These are phyloP conservation scores for Mortierella sp. DNA, from an alignment of 371 early-diverging fungal genomes.

Conservation along the genomic window DNA sequence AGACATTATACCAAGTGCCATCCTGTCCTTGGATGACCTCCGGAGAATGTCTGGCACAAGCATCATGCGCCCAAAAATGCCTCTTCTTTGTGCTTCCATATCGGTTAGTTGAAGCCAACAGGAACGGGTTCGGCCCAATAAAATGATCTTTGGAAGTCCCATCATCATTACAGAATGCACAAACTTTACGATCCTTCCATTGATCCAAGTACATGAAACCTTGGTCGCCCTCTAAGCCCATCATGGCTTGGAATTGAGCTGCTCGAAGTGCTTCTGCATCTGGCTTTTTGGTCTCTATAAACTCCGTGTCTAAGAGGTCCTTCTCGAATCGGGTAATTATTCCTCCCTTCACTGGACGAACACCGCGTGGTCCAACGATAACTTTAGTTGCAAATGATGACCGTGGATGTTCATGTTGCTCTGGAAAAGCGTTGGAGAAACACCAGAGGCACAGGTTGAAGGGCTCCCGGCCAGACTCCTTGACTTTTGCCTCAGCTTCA, in stretches of 20 bases:
- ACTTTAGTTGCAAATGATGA: slow-evolving; percentile 82
- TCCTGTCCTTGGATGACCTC: slow-evolving; percentile 81
- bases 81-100: slow-evolving; percentile 66
- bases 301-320: slow-evolving; percentile 66
- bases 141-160: slow-evolving; percentile 69
- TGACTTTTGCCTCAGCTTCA: slow-evolving; percentile 73
- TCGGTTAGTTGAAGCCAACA: slow-evolving; percentile 42
- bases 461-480: slow-evolving; percentile 10
- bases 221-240: slow-evolving; percentile 37
- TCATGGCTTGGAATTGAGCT: slow-evolving; percentile 33
- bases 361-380: slow-evolving; percentile 65
- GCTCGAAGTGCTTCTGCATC: background rate
- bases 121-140: slow-evolving; percentile 72
- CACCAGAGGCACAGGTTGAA: slow-evolving; percentile 66
- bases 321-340: slow-evolving; percentile 73
- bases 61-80: slow-evolving; percentile 88
- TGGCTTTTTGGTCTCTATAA: slow-evolving; percentile 27
- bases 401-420: slow-evolving; percentile 83
- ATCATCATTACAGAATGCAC: slow-evolving; percentile 83
- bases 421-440: slow-evolving; percentile 81
- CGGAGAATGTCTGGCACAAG: slow-evolving; percentile 88
- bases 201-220: slow-evolving; percentile 63
- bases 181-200: slow-evolving; percentile 71
- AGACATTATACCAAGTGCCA: slow-evolving; percentile 89
- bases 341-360: slow-evolving; percentile 68